These are phyloP conservation scores for Candida palmyrensis DNA, from an alignment of 805 yeast genomes.

Conservation along the genomic window DNA sequence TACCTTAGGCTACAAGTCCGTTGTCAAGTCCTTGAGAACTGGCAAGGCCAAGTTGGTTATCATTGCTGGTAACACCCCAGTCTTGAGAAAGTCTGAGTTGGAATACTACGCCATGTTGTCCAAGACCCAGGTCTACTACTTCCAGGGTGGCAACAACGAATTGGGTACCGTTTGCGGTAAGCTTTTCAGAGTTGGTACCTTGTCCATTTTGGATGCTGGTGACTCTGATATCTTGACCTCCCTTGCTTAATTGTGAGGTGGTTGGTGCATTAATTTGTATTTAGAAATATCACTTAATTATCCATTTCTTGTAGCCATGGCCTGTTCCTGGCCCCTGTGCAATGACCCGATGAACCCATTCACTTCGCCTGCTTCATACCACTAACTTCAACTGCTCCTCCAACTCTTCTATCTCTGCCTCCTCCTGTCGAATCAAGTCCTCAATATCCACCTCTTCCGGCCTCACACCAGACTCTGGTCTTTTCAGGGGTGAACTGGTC, in stretches of 20 bases:
- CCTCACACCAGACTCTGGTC: conserved; percentile 6
- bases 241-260: conserved; percentile 6
- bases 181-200: conserved; percentile 99
- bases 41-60: conserved; percentile 98
- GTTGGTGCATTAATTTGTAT: neutral
- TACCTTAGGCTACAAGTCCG: conserved; percentile 99
- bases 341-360: too few relatives aligned
- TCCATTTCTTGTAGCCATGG: too few relatives aligned
- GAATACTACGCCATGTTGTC: conserved; percentile 99
- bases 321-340: too few relatives aligned
- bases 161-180: conserved; percentile 99
- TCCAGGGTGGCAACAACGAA: conserved; percentile 99
- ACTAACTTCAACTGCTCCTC: conserved; percentile 30
- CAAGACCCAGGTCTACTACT: conserved; percentile 95
- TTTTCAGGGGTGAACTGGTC: conserved; percentile 17
- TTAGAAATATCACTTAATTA: too few relatives aligned
- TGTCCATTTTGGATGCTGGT: conserved; percentile 97
- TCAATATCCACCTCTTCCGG: conserved; percentile 23
- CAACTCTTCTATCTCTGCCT: conserved; percentile 38
- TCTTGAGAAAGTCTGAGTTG: conserved; percentile 98
- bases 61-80: conserved; percentile 99
- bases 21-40: conserved; percentile 96
- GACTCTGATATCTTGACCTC: conserved; percentile 96
- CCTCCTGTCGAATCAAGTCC: conserved; percentile 40
- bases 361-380: neutral